These are phyloP conservation scores for Acorus gramineus DNA, from an alignment of 106 monocot genomes.

Conservation along the genomic window DNA sequence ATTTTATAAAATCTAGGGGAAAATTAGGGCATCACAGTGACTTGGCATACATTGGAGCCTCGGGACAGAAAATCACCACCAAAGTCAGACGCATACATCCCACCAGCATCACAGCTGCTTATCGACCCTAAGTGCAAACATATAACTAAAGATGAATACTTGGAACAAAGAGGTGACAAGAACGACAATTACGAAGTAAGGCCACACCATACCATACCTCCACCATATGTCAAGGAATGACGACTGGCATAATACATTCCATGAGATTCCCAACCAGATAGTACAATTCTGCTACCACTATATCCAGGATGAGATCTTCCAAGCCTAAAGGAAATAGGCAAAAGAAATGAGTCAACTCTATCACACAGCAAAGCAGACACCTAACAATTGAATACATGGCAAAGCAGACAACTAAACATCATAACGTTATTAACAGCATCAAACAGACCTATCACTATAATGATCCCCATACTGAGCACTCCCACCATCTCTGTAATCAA, in stretches of 20 bases:
- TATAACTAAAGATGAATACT: background rate
- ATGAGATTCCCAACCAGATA: conserved; percentile 47
- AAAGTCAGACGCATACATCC: conserved; percentile 63
- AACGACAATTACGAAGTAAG: background rate
- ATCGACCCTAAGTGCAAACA: conserved; percentile 41
- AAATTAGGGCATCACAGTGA: background rate
- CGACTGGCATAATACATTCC: conserved; percentile 45
- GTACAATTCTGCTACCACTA: conserved; percentile 36
- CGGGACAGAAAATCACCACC: conserved; percentile 47
- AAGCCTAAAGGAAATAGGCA: conserved; percentile 38
- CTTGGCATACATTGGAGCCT: conserved; percentile 63
- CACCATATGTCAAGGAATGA: conserved; percentile 54
- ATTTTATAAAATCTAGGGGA: background rate
- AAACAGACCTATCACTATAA: no score
- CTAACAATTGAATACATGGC: background rate
- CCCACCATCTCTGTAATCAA: conserved; percentile 47
- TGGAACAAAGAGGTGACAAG: background rate
- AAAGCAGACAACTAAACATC: background rate
- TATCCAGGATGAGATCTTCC: conserved; percentile 65
- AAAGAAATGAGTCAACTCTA: background rate
- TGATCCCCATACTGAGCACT: no score
- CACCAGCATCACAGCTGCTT: conserved; percentile 54
- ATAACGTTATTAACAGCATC: background rate
- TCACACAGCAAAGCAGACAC: background rate
- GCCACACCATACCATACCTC: conserved; percentile 18